A percentile compares a stretch with the other conserved stretches of the same genome.
Evolutionary conservation across 169 alveolate genomes (phyloP).

Genomic region (Plasmodium gonderi): DNA sequence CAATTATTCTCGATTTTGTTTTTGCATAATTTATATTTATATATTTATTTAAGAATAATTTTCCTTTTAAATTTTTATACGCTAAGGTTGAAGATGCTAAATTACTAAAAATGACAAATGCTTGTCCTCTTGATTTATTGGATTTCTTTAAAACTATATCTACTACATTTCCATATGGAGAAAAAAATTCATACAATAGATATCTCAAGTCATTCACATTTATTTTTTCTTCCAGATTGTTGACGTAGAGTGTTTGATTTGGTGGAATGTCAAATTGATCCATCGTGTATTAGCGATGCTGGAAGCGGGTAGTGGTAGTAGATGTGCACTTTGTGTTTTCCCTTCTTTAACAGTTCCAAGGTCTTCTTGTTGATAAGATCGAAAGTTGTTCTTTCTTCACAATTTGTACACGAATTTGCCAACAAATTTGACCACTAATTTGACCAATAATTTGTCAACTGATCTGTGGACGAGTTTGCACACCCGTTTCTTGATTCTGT

Average conservation of each 20-base stretch:
- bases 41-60: conserved; percentile 79
- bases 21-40: conserved; percentile 87
- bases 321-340: no score
- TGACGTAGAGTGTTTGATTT: conserved; percentile 87
- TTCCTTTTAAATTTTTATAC: conserved; percentile 84
- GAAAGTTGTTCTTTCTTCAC: no score
- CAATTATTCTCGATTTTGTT: conserved; percentile 77
- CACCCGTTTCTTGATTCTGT: no score
- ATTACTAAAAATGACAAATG: conserved; percentile 86
- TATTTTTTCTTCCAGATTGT: conserved; percentile 85
- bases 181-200: conserved; percentile 85
- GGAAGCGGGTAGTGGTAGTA: background rate
- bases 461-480: no score
- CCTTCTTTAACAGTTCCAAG: no score
- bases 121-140: conserved; percentile 86
- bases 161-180: conserved; percentile 85
- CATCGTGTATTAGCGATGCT: background rate
- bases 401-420: no score
- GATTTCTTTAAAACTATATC: conserved; percentile 84
- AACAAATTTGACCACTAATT: no score
- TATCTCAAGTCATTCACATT: conserved; percentile 81
- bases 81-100: conserved; percentile 88
- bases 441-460: no score
- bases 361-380: no score
- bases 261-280: conserved; percentile 83